Conservation (phyloP, 2,329 filamentous ascomycete genomes). For the Calonectria fujianensis region DNA sequence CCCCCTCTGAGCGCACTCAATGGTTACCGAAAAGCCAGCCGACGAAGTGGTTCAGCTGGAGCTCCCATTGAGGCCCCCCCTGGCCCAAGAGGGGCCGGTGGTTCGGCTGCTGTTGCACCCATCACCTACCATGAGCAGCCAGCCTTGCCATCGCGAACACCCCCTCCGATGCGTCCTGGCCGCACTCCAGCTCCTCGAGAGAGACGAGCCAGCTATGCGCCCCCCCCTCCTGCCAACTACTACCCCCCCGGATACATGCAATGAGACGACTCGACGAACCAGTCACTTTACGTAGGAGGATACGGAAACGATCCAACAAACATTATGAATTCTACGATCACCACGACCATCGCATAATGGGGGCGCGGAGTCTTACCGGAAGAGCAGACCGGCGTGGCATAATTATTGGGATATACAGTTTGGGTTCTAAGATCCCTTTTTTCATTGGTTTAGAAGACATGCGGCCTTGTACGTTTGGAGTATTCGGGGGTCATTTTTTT, state of each 20-base stretch:
- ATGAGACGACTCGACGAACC: conserved; percentile 32
- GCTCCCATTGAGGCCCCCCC: conserved; percentile 51
- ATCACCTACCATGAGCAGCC: conserved; percentile 53
- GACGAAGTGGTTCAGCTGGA: conserved; percentile 62
- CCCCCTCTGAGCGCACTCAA: conserved; percentile 75
- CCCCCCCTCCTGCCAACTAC: conserved; percentile 51
- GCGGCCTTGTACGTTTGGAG: conserved; percentile 50
- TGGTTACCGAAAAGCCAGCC: conserved; percentile 67
- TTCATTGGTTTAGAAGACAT: conserved; percentile 50
- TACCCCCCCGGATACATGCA: conserved; percentile 44
- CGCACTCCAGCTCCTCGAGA: conserved; percentile 55
- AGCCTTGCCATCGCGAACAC: conserved; percentile 53
- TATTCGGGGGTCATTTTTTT: conserved; percentile 48
- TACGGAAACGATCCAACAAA: conserved; percentile 44
- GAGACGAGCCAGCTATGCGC: conserved; percentile 48
- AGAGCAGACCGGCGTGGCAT: conserved; percentile 51
- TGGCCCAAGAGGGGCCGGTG: conserved; percentile 38
- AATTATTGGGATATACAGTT: conserved; percentile 50
- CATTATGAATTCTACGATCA: conserved; percentile 55
- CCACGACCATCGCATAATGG: conserved; percentile 55
- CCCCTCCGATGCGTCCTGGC: conserved; percentile 53
- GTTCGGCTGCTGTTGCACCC: conserved; percentile 51
- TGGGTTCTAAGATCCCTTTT: conserved; percentile 48
- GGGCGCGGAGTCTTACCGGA: conserved; percentile 53
- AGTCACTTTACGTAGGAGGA: conserved; percentile 39